Evolutionary conservation across 768 basidiomycete species (phyloP), one percentile per base, ranked within the genome.

Genomic region (Auricularia sp.): DNA sequence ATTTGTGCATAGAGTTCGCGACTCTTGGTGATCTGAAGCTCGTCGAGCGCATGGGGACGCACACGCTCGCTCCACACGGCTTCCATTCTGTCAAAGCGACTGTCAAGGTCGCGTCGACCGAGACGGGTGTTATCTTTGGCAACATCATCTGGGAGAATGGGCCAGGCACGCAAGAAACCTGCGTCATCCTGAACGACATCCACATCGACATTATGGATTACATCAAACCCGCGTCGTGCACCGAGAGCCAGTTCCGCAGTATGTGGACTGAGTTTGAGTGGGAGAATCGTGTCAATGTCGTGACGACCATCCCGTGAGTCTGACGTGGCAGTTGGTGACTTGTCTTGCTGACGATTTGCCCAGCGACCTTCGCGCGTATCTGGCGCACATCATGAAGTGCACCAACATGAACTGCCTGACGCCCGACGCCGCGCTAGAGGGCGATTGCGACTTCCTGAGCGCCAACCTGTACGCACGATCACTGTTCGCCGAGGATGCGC

Each of bases 211-310:
- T 99, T 68, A 95, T 97, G 89, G 92, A 94, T 73, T 97, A 94
- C 78, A 96, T 97, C 78, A 93, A 94, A 76, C 93, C 96, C 4
- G 93, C 94, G 7, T 90, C 91, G 71, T 97, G 95, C 75, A 96
- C 88, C 51, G 96, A 99, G 75, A 87, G 91, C 24, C 92, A 94
- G 84, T 96, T 96, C 85, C 85, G 96, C 37, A 92, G 85, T 75
- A 96, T 96, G 94, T 97, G 96, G 96, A 99, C 95, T 34, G 97
- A 98, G 75, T 99, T 99, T 71, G 96, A 99, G 75, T 99, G 96
- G 96, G 96, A 99, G 82, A 99, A 99, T 78, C 85, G 95, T 70
- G 96, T 98, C 64, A 98, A 98, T 72, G 92, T 98, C 64, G 88
- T 87, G 68, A 90, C 88, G 58, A 76, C 85, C 29, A 85, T 95